Percentiles rank a stretch among this genome's conserved stretches.
phyloP scores from a whole-genome alignment of 2,329 filamentous ascomycete genomes.

The Hymenoscyphus infarciens region DNA sequence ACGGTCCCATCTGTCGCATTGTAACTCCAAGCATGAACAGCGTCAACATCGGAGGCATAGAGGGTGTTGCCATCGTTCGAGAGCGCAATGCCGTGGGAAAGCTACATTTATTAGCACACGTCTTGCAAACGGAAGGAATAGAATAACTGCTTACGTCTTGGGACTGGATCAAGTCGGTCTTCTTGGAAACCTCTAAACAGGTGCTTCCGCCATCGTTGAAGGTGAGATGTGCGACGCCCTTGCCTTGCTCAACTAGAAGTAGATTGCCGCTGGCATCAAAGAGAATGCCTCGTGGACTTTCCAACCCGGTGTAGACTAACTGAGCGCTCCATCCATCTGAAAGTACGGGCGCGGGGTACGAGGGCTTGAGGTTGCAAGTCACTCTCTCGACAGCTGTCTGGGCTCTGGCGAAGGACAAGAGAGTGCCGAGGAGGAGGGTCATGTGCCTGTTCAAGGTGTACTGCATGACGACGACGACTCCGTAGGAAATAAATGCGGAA shows the following conservation, averaged over 20 bases:
- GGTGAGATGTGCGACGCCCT: conserved; percentile 29
- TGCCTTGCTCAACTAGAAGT: conserved; percentile 31
- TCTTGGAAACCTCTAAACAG: conserved; percentile 25
- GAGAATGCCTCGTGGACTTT: conserved; percentile 30
- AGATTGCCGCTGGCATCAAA: conserved; percentile 34
- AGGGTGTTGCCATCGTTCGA: conserved; percentile 50
- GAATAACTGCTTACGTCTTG: conserved; percentile 12
- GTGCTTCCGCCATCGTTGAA: conserved; percentile 28
- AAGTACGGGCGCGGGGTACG: conserved; percentile 25
- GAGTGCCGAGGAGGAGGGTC: conserved; percentile 8
- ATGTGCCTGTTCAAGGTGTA: conserved; percentile 7
- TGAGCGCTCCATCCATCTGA: conserved; percentile 31
- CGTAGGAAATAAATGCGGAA: background rate
- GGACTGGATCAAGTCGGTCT: conserved; percentile 20
- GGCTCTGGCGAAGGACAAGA: conserved; percentile 5
- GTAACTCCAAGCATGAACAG: conserved; percentile 65
- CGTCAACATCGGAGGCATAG: conserved; percentile 54
- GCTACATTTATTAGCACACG: conserved; percentile 34
- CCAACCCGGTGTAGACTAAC: conserved; percentile 28
- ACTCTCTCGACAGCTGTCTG: conserved; percentile 1
- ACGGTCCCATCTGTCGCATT: conserved; percentile 50
- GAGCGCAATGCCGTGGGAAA: conserved; percentile 55
- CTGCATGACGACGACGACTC: conserved; percentile 13
- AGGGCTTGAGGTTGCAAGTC: conserved; percentile 20
- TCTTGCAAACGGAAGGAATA: background rate